Evolutionary conservation across 441 rosid species (phyloP).

Genomic region (Erodium moschatum): DNA sequence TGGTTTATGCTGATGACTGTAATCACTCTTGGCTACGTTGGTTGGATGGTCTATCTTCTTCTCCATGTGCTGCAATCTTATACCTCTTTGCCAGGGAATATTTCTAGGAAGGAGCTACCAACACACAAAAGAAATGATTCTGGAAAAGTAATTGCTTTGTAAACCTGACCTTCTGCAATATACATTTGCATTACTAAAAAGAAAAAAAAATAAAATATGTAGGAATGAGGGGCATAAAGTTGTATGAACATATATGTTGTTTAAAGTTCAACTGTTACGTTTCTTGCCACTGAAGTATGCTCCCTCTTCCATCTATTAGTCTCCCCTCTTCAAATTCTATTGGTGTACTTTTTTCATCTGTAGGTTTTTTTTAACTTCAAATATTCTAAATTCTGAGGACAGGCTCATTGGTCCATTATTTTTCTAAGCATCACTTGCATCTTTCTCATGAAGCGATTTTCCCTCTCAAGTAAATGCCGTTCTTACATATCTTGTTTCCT

Average conservation of each 20-base stretch:
- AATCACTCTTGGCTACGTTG: constrained; percentile 75
- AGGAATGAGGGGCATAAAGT: background rate
- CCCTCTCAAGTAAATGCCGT: background rate
- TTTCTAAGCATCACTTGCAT: constrained; percentile 2
- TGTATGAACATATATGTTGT: background rate
- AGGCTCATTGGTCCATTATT: background rate
- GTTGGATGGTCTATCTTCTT: constrained; percentile 82
- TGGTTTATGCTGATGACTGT: constrained; percentile 91
- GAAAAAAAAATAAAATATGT: background rate
- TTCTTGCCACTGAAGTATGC: background rate
- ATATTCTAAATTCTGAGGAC: constrained; percentile 1
- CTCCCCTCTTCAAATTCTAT: too few species aligned
- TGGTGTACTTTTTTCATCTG: background rate
- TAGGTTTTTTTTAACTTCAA: background rate
- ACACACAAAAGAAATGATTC: constrained; percentile 39
- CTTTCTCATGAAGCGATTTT: background rate
- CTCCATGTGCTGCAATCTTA: constrained; percentile 81
- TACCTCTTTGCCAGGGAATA: constrained; percentile 49
- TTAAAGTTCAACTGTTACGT: background rate
- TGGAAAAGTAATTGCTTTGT: constrained; percentile 61
- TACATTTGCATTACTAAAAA: constrained; percentile 12
- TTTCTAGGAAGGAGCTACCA: constrained; percentile 40
- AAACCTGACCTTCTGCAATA: constrained; percentile 31
- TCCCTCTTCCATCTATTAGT: background rate
- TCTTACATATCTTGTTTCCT: constrained; percentile 25